phyloP scores from a whole-genome alignment of 805 yeast species.

The Wickerhamiella shivajii region DNA sequence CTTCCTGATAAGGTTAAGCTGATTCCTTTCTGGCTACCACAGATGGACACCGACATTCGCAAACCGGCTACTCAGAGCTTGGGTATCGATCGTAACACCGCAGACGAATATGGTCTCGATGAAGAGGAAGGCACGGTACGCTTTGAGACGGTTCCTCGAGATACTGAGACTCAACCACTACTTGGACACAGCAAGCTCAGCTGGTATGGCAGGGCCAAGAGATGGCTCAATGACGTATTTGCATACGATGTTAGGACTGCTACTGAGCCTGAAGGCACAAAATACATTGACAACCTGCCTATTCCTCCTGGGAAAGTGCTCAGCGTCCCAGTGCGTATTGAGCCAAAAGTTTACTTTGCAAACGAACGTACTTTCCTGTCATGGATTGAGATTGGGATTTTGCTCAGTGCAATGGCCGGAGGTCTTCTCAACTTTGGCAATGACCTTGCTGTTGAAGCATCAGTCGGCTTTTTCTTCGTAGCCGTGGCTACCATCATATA shows the following conservation, averaged over 20 bases:
- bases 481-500: slow-evolving; percentile 62
- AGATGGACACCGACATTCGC: slow-evolving; percentile 89
- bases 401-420: slow-evolving; percentile 79
- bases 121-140: slow-evolving; percentile 8
- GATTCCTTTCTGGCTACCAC: slow-evolving; percentile 96
- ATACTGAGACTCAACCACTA: slow-evolving; percentile 9
- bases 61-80: slow-evolving; percentile 59
- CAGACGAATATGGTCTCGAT: background rate
- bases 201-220: background rate
- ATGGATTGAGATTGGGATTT: slow-evolving; percentile 84
- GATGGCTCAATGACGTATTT: slow-evolving; percentile 8
- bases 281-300: slow-evolving; percentile 37
- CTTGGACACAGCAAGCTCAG: slow-evolving; percentile 6
- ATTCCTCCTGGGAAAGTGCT: slow-evolving; percentile 85
- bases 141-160: background rate
- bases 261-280: slow-evolving; percentile 51
- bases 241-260: slow-evolving; percentile 23
- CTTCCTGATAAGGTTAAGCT: slow-evolving; percentile 69
- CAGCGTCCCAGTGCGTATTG: slow-evolving; percentile 88
- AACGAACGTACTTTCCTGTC: slow-evolving; percentile 88
- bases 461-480: slow-evolving; percentile 72
- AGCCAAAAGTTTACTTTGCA: slow-evolving; percentile 98
- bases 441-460: slow-evolving; percentile 56
- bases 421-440: slow-evolving; percentile 77
- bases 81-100: slow-evolving; percentile 43